Evolutionary conservation across 495 filamentous ascomycete genomes (phyloP).

Genomic region (Hypoxylon trugodes): DNA sequence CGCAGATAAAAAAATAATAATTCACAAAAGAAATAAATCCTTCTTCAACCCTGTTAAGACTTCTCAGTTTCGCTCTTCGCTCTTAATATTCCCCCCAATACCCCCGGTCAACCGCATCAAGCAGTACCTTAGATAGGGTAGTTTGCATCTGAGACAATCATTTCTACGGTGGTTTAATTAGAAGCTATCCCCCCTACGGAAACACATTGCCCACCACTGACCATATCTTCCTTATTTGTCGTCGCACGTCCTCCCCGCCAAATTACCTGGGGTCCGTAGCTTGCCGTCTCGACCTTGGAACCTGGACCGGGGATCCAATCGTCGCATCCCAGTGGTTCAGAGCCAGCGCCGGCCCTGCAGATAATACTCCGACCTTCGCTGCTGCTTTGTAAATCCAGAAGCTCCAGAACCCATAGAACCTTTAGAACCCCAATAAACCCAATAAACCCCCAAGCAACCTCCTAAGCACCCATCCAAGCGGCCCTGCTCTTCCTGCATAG

Average conservation of each 20-base stretch:
- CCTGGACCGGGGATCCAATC: slow-evolving; percentile 35
- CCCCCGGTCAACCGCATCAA: too few species aligned
- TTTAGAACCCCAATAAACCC: slow-evolving; percentile 14
- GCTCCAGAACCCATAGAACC: slow-evolving; percentile 22
- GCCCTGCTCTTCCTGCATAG: slow-evolving; percentile 30
- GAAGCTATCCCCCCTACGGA: slow-evolving; percentile 15
- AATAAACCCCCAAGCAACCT: slow-evolving; percentile 1
- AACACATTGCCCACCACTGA: too few species aligned
- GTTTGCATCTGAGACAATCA: slow-evolving; percentile 35
- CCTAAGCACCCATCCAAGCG: background rate
- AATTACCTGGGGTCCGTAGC: slow-evolving; percentile 34
- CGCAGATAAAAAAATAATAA: too few species aligned
- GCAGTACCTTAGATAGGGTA: too few species aligned
- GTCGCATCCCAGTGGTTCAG: slow-evolving; percentile 34
- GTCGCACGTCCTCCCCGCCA: slow-evolving; percentile 22
- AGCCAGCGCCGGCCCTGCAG: slow-evolving; percentile 39
- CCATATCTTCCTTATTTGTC: slow-evolving; percentile 38
- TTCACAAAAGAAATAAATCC: too few species aligned
- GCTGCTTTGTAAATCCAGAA: slow-evolving; percentile 42
- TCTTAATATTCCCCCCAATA: too few species aligned
- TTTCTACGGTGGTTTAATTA: slow-evolving; percentile 32
- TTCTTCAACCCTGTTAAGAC: background rate
- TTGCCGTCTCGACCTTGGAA: slow-evolving; percentile 37
- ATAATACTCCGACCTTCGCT: slow-evolving; percentile 45
- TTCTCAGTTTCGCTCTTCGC: too few species aligned